Percentiles rank a stretch among this genome's conserved stretches.
Evolutionary conservation across 179 eudicot genomes (phyloP).

Genomic region (Dionaea muscipula): DNA sequence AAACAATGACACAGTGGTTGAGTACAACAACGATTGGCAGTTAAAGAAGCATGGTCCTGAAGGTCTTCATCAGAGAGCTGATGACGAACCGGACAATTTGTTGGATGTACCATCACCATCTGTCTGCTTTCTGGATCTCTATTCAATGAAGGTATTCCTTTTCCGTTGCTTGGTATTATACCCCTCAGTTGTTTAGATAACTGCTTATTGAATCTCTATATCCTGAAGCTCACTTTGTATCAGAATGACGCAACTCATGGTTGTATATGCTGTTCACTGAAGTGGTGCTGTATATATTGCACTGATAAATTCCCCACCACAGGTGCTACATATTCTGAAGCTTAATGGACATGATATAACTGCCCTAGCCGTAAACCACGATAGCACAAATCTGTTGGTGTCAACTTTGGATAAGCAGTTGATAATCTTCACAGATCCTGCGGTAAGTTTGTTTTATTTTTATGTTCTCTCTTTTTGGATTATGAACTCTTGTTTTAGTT

Average conservation of each 20-base stretch:
- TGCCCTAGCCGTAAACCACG: constrained; percentile 69
- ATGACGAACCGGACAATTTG: constrained; percentile 22
- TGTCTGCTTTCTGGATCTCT: constrained; percentile 70
- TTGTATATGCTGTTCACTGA: too few relatives aligned
- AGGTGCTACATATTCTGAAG: constrained; percentile 67
- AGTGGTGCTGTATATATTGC: not conserved
- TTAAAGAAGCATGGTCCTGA: constrained; percentile 22
- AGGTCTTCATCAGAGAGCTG: constrained; percentile 16
- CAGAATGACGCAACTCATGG: not conserved
- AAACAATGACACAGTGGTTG: constrained; percentile 34
- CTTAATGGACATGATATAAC: constrained; percentile 77
- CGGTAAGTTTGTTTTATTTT: constrained; percentile 40
- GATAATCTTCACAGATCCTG: constrained; percentile 87
- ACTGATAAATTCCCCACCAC: constrained; percentile 22
- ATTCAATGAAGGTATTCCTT: constrained; percentile 51
- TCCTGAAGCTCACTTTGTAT: not conserved
- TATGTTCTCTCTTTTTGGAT: not conserved
- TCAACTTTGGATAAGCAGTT: constrained; percentile 76
- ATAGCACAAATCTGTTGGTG: constrained; percentile 82
- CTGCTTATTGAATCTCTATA: too few relatives aligned
- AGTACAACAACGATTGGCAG: constrained; percentile 20
- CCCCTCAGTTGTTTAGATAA: too few relatives aligned
- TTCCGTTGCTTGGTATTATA: too few relatives aligned
- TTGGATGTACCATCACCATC: constrained; percentile 61
- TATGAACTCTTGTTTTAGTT: not conserved